A percentile compares a stretch with the other conserved stretches of the same genome.
phyloP scores from a whole-genome alignment of 1,139 yeast species.

The Magnusiomyces magnusii region DNA sequence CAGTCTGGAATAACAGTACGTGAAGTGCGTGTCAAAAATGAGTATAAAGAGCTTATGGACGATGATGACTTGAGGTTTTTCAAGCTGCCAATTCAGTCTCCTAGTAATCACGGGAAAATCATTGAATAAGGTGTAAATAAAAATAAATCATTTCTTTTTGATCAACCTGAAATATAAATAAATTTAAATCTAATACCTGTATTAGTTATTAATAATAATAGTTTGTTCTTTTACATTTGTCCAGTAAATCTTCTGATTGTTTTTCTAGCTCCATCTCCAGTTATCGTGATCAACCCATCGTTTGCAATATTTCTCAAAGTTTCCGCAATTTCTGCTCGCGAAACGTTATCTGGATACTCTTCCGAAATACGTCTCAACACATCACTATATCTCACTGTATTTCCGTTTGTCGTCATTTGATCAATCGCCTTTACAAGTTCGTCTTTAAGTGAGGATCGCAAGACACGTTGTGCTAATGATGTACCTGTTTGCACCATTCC shows the following conservation, averaged over 20 bases:
- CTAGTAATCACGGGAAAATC: too few relatives aligned
- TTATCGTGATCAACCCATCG: constrained; percentile 64
- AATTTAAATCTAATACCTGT: neutral
- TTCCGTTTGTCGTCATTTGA: constrained; percentile 46
- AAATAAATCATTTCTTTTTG: too few relatives aligned
- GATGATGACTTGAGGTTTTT: too few relatives aligned
- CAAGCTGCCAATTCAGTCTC: too few relatives aligned
- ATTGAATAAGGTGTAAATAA: too few relatives aligned
- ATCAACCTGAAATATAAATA: too few relatives aligned
- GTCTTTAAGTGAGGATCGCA: constrained; percentile 60
- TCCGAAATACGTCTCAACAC: constrained; percentile 60
- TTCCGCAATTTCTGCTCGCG: constrained; percentile 60
- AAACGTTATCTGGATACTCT: constrained; percentile 59
- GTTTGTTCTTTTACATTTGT: neutral
- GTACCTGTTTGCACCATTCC: constrained; percentile 96
- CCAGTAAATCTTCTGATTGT: constrained; percentile 45
- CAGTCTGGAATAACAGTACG: too few relatives aligned
- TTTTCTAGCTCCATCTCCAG: constrained; percentile 70
- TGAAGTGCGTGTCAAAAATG: too few relatives aligned
- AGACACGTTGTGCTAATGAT: constrained; percentile 75
- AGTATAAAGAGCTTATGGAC: too few relatives aligned
- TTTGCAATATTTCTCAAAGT: constrained; percentile 61
- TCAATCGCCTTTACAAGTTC: constrained; percentile 28
- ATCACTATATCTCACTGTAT: constrained; percentile 51
- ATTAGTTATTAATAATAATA: neutral